Conservation (phyloP, 1,139 yeast species). For the Geotrichum citri-aurantii region DNA sequence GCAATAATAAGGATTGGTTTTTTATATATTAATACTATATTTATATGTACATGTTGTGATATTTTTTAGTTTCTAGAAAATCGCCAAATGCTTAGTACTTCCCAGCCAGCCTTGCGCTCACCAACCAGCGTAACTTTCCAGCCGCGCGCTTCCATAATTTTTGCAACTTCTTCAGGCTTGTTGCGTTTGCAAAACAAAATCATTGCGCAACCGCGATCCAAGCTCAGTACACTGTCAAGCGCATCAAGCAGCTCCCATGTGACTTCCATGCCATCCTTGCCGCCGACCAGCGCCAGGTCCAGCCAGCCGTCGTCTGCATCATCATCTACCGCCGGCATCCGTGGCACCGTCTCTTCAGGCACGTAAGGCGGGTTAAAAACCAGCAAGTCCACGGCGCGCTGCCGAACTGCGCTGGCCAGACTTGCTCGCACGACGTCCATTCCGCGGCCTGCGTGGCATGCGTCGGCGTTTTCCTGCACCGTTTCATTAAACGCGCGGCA, state of each 20-base stretch:
- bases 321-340: constrained; percentile 35
- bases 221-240: constrained; percentile 46
- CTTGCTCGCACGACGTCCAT: constrained; percentile 57
- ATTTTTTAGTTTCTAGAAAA: constrained; percentile 21
- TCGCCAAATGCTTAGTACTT: constrained; percentile 62
- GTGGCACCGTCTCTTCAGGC: constrained; percentile 62
- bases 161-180: constrained; percentile 57
- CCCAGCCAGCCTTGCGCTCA: constrained; percentile 90
- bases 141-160: constrained; percentile 43
- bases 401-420: constrained; percentile 48
- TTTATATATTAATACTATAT: too few species aligned
- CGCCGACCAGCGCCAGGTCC: constrained; percentile 85
- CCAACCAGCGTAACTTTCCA: constrained; percentile 54
- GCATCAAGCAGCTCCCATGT: constrained; percentile 57
- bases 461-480: constrained; percentile 42
- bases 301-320: constrained; percentile 60
- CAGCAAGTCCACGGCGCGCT: constrained; percentile 53
- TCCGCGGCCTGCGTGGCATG: constrained; percentile 11
- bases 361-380: constrained; percentile 96
- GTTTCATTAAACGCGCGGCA: constrained; percentile 53
- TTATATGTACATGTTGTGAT: not conserved
- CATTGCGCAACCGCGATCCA: constrained; percentile 63
- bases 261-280: constrained; percentile 80
- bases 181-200: constrained; percentile 83
- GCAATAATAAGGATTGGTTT: too few species aligned